Base-by-base conservation (phyloP, 164 flowering plant genomes). In the Vitis amurensis region DNA sequence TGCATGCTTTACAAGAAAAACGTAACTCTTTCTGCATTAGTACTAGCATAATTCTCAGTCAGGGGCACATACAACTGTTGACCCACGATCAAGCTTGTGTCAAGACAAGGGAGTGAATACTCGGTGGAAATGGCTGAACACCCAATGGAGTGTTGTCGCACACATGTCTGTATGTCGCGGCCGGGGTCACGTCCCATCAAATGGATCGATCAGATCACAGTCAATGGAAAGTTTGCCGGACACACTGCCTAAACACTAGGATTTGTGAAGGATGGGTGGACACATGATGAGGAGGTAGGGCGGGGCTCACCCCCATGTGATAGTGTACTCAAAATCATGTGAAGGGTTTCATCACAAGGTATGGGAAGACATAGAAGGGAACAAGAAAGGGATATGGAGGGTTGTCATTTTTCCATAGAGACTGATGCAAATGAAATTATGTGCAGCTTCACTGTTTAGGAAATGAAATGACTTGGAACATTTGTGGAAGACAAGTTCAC, bases 301-400 rank as follows among this genome's bases (percentile, higher is more conserved):
- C 29, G 50, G 56, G 67, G 37, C 44, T 11, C 56, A 64, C 30
- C 7, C 13, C 67, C 67, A 64, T 64, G 67, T 64, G 67, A 64
- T 2, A 9, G 50, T 64, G 67, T 64, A 23, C 31, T 29, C 16
- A 13, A 19, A 11, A 49, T 9, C 67, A 49, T 49, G 67, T 64
- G 67, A 4, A 17, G 12, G 30, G 23, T 27, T 23, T 6, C 11
- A 29, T n/a, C 37, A 14, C 19, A 4, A 15, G 67, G 66, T 17
- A 63, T 47, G 66, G 66, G 66, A 63, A 37, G 53, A 47, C 19
- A 44, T 9, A 63, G 31, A 49, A 4, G 29, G 67, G 55, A 64
- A 17, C 44, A 64, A 19, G 37, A 64, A 64, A 64, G 30, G 55
- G 67, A 64, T 19, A 50, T 50, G 67, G 55, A 49, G 10, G n/a